Evolutionary conservation across 225 moss, liverwort and hornwort genomes (phyloP).

Genomic region (Rhytidiadelphus loreus): DNA sequence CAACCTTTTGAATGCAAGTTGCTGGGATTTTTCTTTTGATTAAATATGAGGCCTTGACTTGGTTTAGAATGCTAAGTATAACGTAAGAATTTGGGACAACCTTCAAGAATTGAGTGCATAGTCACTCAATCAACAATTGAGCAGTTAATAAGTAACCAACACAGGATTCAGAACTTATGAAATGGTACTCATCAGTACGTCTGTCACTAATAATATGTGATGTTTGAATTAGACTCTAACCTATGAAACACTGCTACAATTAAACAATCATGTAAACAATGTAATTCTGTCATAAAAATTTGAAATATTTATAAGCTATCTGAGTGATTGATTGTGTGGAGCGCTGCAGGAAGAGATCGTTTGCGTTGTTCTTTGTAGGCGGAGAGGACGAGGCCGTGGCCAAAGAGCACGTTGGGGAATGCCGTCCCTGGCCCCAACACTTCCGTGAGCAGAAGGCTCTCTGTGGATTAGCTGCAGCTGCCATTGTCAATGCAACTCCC

Average conservation of each 20-base stretch:
- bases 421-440: slow-evolving; percentile 40
- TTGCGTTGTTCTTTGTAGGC: slow-evolving; percentile 35
- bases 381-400: slow-evolving; percentile 39
- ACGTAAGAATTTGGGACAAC: neutral
- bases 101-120: neutral
- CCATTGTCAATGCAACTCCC: slow-evolving; percentile 8
- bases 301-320: no score
- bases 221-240: neutral
- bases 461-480: slow-evolving; percentile 49
- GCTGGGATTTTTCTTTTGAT: neutral
- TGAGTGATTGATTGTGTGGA: neutral
- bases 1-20: neutral
- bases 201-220: no score
- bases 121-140: neutral
- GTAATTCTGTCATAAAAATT: neutral
- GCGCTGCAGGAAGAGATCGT: slow-evolving; percentile 41
- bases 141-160: neutral
- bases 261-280: no score
- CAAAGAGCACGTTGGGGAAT: slow-evolving; percentile 38
- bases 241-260: neutral
- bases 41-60: neutral
- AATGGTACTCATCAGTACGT: neutral
- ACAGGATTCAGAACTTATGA: neutral
- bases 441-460: slow-evolving; percentile 48
- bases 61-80: neutral